Base-by-base conservation (phyloP, 257 asterid species). In the Gentiana dahurica region DNA sequence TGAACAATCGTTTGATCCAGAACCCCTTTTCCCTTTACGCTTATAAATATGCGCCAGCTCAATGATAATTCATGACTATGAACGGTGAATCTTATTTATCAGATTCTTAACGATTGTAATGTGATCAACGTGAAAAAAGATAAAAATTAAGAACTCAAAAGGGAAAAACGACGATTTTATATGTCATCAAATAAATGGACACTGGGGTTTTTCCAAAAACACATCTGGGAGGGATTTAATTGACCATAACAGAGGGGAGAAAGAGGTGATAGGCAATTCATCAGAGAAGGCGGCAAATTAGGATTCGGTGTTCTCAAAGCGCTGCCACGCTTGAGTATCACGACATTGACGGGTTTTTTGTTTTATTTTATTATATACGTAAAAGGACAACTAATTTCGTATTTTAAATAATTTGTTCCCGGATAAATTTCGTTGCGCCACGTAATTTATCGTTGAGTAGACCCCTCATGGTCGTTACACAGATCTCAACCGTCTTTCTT, bases 11-110 rank as follows among this genome's bases (percentile, higher is more conserved):
- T 46, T 10, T 12, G 34, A 59, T 44, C 50, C 65, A 6, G 12
- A 58, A 58, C 35, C 24, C 6, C 24, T 47, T 56, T 58, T n/a
- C 32, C 55, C 54, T 33, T 58, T 59, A 53, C 54, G 48, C 64
- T 59, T 48, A 12, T 48, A 44, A 48, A 12, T 7, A 10, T 39
- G 5, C 46, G 37, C 15, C 43, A 12, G 38, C 6, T 24, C 8
- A 59, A 66, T 46, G 51, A 53, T 32, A 32, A 9, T 2, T 34
- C 2, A 47, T 34, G 3, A n/a, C 4, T 24, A 24, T 24, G 24
- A 24, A 24, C 24, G 24, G 34, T 3, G 32, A 36, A 59, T 37
- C 4, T 41, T 32, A 44, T 45, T 61, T 61, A 33, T 12, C 2
- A 54, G 38, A 54, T 36, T 54, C 5, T 34, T 52, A 43, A 15